Evolutionary conservation across 352 stramenopile genomes (phyloP), one percentile per base, ranked within the genome.

Genomic region (Synura sp.): DNA sequence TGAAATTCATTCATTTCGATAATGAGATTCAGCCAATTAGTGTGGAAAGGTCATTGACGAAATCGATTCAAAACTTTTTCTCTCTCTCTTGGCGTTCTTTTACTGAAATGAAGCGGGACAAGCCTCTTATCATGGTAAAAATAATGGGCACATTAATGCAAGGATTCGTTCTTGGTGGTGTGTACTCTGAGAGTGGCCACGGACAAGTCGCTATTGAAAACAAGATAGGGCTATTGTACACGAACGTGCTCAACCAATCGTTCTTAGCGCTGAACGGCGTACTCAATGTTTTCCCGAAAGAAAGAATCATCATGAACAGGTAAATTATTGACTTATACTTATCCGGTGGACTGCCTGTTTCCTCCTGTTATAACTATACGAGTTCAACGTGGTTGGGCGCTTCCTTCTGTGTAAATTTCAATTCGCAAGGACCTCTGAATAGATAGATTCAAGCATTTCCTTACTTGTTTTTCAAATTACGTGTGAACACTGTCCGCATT

Each of bases 221-320:
- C 38, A 7, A 7, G 5, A 15, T 7, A 36, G 57, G 57, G 25
- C 25, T 70, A 4, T 41, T 70, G 9, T 70, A 38, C 25, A n/a
- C 38, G 5, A 22, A 38, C 22, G 25, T n/a, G 4, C 12, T 70
- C 7, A 70, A 70, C 38, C 57, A 70, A 41, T 4, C 29, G 4
- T 70, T 70, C 22, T 38, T 38, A 25, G 22, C 7, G 4, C 2
- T 70, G 4, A 70, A 14, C 32, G 57, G 29, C 22, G 32, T 41
- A n/a, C 19, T 41, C 4, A 70, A 35, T 19, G 12, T 31, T 36
- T 70, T 70, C 57, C 57, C 57, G 9, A 70, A 70, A 41, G 57
- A 70, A 70, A 70, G 38, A 25, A 41, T 70, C 25, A 70, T 70
- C 38, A 31, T 70, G 3, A 70, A 33, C 12, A 7, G 49, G 49